Evolutionary conservation across 371 early-diverging fungal genomes (phyloP), one percentile per base, ranked within the genome.

Genomic region (Syncephalastrum monosporum): DNA sequence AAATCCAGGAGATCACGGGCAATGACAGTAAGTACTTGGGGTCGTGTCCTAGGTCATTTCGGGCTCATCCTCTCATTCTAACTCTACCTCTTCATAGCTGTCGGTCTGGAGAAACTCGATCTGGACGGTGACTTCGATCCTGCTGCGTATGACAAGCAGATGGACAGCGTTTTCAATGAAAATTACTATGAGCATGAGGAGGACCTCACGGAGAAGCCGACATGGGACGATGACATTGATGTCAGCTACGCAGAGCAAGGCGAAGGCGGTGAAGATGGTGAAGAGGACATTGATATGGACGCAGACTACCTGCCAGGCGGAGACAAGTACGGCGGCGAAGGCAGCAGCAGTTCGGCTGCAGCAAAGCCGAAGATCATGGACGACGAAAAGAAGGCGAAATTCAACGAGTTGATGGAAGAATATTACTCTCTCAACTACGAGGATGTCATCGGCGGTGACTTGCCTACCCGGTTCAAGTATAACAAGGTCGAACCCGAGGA

Each of bases 81-180:
- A 38, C 21, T 23, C 50, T 21, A 45, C 47, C 5, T 33, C 33
- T 66, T 42, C 47, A 57, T 67, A 69, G 68, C 63, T 3, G 71
- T 84, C 42, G 91, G 88, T 15, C 79, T 95, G 48, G 89, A 92
- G 24, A 84, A 89, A 15, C 69, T 91, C 29, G 93, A 92, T 73
- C 67, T 96, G 17, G 94, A 95, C 25, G 88, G 78, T 19, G 97
- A 98, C 33, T 97, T 94, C 75, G 93, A 96, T 72, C 91, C 94
- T 8, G 79, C 77, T 1, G 81, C 83, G 53, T 91, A 86, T 69
- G 97, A 95, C 66, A 59, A 70, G 54, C 84, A 90, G 72, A 96
- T 98, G 95, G 64, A 71, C 14, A 64, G 67, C 51, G 74, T 91
- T 16, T 96, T 96, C 68, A 74, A 83, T 56, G 91, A 93, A 23